These are phyloP conservation scores for Setaria italica DNA, from an alignment of 202 grass and related monocot species.

Conservation along the genomic window DNA sequence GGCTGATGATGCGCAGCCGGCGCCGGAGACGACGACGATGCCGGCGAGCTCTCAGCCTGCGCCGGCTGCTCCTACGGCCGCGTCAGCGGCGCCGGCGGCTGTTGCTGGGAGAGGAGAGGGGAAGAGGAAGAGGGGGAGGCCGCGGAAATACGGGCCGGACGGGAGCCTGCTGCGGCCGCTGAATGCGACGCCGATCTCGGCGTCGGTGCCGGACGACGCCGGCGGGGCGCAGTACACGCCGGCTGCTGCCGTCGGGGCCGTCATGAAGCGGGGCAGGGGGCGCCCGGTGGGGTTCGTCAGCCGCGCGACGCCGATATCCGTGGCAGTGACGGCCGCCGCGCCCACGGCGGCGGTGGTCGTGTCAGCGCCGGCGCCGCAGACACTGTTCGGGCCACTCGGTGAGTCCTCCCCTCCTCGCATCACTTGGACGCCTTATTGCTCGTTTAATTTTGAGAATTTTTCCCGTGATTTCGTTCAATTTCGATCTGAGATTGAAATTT, in stretches of 20 bases:
- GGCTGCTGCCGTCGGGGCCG: slow-evolving; percentile 72
- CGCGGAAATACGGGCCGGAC: slow-evolving; percentile 77
- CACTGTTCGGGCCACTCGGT: slow-evolving; percentile 43
- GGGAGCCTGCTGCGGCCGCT: slow-evolving; percentile 70
- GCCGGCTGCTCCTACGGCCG: neutral
- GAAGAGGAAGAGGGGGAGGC: slow-evolving; percentile 72
- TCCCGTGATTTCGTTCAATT: neutral
- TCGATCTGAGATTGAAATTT: slow-evolving; percentile 38
- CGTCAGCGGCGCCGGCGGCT: neutral
- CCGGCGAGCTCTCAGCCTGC: slow-evolving; percentile 30
- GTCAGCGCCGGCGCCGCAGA: slow-evolving; percentile 32
- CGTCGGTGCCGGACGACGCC: slow-evolving; percentile 65
- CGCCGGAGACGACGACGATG: neutral
- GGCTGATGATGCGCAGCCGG: slow-evolving; percentile 14
- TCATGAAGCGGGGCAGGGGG: slow-evolving; percentile 67
- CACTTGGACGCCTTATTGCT: neutral
- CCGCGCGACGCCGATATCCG: slow-evolving; percentile 52
- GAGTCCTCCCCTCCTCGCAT: neutral
- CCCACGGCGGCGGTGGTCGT: slow-evolving; percentile 54
- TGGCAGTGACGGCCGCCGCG: slow-evolving; percentile 53
- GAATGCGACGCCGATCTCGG: slow-evolving; percentile 79
- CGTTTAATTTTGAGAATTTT: slow-evolving; percentile 21
- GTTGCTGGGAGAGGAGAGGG: slow-evolving; percentile 39
- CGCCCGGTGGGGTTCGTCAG: slow-evolving; percentile 74
- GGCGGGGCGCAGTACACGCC: slow-evolving; percentile 63